These are phyloP conservation scores for Pseudoperonospora humuli DNA, from an alignment of 352 stramenopile genomes.

Conservation along the genomic window DNA sequence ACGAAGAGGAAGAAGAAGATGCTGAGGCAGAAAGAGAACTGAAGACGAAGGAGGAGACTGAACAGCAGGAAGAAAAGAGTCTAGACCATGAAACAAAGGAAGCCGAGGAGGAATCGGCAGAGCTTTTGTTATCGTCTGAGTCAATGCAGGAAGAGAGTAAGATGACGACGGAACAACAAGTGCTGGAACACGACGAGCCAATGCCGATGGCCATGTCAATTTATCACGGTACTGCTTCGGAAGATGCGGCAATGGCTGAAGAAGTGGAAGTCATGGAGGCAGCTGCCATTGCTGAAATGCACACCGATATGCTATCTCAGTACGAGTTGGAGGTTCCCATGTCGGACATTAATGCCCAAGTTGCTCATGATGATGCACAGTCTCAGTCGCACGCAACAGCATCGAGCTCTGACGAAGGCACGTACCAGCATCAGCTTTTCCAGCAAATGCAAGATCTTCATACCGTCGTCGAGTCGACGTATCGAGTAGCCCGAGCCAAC, in stretches of 20 bases:
- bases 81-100: not conserved
- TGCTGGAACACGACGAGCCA: not conserved
- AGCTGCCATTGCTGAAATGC: conserved; percentile 18
- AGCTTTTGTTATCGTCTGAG: not conserved
- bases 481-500: conserved; percentile 52
- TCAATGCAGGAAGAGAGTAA: not conserved
- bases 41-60: not conserved
- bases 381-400: conserved; percentile 19
- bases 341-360: not conserved
- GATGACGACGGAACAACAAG: not conserved
- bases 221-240: not conserved
- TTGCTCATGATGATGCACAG: not conserved
- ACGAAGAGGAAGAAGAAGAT: conserved; percentile 2
- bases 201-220: conserved; percentile 2
- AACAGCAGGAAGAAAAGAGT: not conserved
- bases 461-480: conserved; percentile 51
- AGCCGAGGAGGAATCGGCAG: not conserved
- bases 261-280: conserved; percentile 22
- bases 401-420: conserved; percentile 6
- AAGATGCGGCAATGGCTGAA: conserved; percentile 5
- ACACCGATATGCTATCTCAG: conserved; percentile 16
- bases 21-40: not conserved
- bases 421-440: conserved; percentile 61
- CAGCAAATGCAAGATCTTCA: conserved; percentile 70
- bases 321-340: conserved; percentile 14